Evolutionary conservation across 2,329 filamentous ascomycete genomes (phyloP), one percentile per base, ranked within the genome.

Genomic region (Zasmidium angulare): DNA sequence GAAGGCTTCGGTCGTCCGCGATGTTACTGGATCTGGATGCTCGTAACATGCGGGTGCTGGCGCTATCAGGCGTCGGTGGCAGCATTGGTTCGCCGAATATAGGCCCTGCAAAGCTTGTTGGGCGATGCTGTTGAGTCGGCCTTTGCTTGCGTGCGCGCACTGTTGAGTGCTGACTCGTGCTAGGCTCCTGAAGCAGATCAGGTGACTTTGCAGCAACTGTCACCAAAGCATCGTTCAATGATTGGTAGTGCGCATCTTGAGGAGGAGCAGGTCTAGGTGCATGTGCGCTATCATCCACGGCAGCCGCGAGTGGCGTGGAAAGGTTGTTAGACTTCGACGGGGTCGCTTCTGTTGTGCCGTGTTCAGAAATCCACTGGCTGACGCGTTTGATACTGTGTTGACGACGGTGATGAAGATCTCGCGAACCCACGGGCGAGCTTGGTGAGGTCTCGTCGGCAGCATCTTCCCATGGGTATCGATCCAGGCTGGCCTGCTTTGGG

Each of bases 331-430:
- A 66, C 56, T 69, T 72, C 6, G 71, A 71, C 9, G 71, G 71
- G 43, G 71, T 72, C 3, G 62, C 59, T n/a, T 67, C 66, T 31
- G 56, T 53, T 12, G 52, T 62, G 22, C 69, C 63, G 17, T 66
- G 61, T 17, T 70, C 70, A n/a, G 68, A 64, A n/a, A 75, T 73
- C 72, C 72, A 75, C 46, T 70, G 69, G 50, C 67, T 75, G 46
- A 75, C 72, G 12, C 72, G 68, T 26, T 69, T 72, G 59, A 73
- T 73, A 62, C 72, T 74, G 60, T 72, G 70, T 43, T 72, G 67
- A 20, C 62, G 67, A 53, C 64, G 58, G 53, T 66, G 67, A n/a
- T n/a, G n/a, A n/a, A n/a, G n/a, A 24, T 53, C 53, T 21, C 50
- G 58, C 36, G 59, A 53, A 17, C 49, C 56, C 17, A 62, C 46